These are phyloP conservation scores for Hamigera avellanea DNA, from an alignment of 495 filamentous ascomycete genomes.

Conservation along the genomic window DNA sequence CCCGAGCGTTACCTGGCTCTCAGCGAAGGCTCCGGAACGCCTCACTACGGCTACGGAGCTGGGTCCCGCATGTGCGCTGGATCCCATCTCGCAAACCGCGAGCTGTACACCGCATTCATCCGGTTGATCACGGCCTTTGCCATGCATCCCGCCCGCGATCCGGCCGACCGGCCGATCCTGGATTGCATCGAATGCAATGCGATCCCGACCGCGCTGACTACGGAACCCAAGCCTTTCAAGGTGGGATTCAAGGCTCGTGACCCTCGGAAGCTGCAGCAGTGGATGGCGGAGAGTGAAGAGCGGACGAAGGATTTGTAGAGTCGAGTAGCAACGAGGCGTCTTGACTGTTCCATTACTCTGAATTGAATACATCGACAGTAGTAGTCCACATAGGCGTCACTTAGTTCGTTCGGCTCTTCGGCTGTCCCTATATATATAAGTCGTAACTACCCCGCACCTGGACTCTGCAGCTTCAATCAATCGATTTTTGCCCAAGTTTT, in stretches of 20 bases:
- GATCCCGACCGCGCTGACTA: constrained; percentile 52
- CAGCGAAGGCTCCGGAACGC: constrained; percentile 45
- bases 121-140: constrained; percentile 57
- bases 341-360: too few species aligned
- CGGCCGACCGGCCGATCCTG: constrained; percentile 40
- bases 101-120: constrained; percentile 56
- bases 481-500: too few species aligned
- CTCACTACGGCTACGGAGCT: constrained; percentile 60
- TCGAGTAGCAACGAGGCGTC: too few species aligned
- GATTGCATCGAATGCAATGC: constrained; percentile 52
- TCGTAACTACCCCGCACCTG: too few species aligned
- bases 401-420: too few species aligned
- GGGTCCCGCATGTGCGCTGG: constrained; percentile 65
- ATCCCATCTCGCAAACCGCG: constrained; percentile 55
- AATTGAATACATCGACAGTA: too few species aligned
- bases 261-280: constrained; percentile 27
- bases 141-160: constrained; percentile 29
- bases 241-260: constrained; percentile 40
- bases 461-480: too few species aligned
- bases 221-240: constrained; percentile 63
- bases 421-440: too few species aligned
- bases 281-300: constrained; percentile 46
- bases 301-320: constrained; percentile 35
- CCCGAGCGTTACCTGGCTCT: constrained; percentile 56
- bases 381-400: too few species aligned